Conservation (phyloP, 1,139 yeast genomes). For the Zygosaccharomyces pseudobailii region DNA sequence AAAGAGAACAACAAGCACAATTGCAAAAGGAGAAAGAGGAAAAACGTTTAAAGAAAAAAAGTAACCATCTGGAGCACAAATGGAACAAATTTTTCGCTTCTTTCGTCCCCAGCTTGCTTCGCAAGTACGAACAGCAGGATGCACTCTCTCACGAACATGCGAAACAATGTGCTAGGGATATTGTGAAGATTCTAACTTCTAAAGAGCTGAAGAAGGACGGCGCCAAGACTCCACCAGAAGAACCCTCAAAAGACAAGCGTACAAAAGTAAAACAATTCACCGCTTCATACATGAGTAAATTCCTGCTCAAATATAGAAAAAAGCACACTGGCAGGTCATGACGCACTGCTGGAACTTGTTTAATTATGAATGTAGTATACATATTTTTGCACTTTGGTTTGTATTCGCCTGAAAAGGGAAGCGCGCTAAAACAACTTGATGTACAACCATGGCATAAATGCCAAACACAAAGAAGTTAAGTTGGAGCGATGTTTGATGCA, state of each 20-base stretch:
- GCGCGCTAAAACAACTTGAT: slow-evolving; percentile 1
- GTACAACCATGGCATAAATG: no score
- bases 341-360: slow-evolving; percentile 1
- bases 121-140: slow-evolving; percentile 52
- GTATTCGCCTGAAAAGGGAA: slow-evolving; percentile 4
- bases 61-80: slow-evolving; percentile 36
- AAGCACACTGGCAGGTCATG: slow-evolving; percentile 25
- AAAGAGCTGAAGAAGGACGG: slow-evolving; percentile 55
- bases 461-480: not conserved
- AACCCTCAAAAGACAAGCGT: slow-evolving; percentile 57
- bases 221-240: slow-evolving; percentile 45
- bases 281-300: slow-evolving; percentile 69
- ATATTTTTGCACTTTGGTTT: slow-evolving; percentile 1
- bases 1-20: slow-evolving; percentile 25
- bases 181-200: slow-evolving; percentile 55
- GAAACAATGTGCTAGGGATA: slow-evolving; percentile 75
- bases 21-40: slow-evolving; percentile 23
- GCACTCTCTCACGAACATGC: slow-evolving; percentile 63
- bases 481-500: not conserved
- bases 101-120: slow-evolving; percentile 73
- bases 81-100: slow-evolving; percentile 69
- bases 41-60: slow-evolving; percentile 19
- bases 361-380: not conserved
- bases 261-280: slow-evolving; percentile 65
- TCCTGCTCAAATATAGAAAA: slow-evolving; percentile 47